These are phyloP conservation scores for Aegilops umbellulata DNA, from an alignment of 176 grass and related monocot genomes.

Conservation along the genomic window DNA sequence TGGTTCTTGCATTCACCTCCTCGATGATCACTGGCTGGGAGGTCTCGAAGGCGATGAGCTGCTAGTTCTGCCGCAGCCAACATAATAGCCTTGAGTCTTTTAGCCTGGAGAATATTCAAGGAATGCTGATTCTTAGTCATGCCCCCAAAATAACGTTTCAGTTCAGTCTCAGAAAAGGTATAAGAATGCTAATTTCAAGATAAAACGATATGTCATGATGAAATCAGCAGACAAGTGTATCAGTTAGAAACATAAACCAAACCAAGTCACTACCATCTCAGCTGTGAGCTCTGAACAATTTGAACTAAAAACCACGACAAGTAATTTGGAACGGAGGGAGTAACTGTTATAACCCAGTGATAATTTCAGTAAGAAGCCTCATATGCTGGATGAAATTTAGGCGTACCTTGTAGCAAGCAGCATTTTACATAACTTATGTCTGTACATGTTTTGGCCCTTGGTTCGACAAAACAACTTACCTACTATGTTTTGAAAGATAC, in stretches of 20 bases:
- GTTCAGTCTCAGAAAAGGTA: neutral
- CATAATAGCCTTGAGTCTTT: conserved; percentile 71
- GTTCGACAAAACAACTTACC: neutral
- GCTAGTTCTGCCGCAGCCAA: conserved; percentile 81
- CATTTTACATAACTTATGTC: neutral
- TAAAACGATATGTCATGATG: neutral
- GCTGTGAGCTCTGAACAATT: neutral
- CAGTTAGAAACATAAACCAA: neutral
- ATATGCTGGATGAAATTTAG: neutral
- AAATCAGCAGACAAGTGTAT: neutral
- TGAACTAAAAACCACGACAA: too few species aligned
- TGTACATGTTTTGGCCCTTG: neutral
- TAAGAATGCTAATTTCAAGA: neutral
- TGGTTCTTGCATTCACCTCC: conserved; percentile 47
- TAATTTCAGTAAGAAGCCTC: neutral
- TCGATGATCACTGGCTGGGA: conserved; percentile 41
- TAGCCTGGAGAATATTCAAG: conserved; percentile 50
- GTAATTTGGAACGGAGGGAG: too few species aligned
- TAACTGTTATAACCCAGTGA: neutral
- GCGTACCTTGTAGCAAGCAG: neutral
- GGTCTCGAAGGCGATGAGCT: conserved; percentile 73
- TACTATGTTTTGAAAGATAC: neutral
- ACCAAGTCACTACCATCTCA: neutral
- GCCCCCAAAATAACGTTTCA: neutral
- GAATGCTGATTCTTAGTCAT: conserved; percentile 20